phyloP scores from a whole-genome alignment of 176 grass and related monocot species.

The Bromus sterilis region DNA sequence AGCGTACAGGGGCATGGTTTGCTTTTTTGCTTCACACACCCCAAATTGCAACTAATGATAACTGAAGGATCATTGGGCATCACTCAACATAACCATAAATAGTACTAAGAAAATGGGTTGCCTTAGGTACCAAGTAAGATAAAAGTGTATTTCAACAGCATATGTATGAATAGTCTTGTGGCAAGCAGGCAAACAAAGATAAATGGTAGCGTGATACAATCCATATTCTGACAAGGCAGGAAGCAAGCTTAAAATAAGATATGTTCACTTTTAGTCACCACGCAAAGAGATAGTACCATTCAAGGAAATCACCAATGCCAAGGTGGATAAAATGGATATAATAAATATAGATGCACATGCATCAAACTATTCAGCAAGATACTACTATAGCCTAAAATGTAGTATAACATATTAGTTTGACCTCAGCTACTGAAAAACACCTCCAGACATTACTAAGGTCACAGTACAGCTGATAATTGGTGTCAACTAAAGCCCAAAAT shows the following conservation, averaged over 20 bases:
- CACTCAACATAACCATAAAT: not conserved
- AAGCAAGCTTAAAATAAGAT: not conserved
- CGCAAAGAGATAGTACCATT: not conserved
- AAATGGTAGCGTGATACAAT: not conserved
- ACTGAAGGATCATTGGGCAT: not conserved
- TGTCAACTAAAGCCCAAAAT: not conserved
- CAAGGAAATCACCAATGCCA: too few relatives aligned
- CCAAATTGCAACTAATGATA: not conserved
- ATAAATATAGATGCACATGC: not conserved
- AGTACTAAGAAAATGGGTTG: not conserved
- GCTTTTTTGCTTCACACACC: not conserved
- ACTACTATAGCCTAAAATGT: not conserved
- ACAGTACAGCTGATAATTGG: conserved; percentile 16
- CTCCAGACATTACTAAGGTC: not conserved
- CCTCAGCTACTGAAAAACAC: not conserved
- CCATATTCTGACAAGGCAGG: not conserved
- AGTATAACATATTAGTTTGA: not conserved
- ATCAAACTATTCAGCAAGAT: not conserved
- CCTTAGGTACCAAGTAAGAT: not conserved
- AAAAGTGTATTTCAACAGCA: not conserved
- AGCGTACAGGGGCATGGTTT: not conserved
- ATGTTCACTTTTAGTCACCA: not conserved
- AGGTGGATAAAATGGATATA: not conserved
- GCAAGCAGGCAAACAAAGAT: not conserved
- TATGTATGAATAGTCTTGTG: not conserved